phyloP scores from a whole-genome alignment of 805 yeast genomes.

The Hanseniaspora thailandica region DNA sequence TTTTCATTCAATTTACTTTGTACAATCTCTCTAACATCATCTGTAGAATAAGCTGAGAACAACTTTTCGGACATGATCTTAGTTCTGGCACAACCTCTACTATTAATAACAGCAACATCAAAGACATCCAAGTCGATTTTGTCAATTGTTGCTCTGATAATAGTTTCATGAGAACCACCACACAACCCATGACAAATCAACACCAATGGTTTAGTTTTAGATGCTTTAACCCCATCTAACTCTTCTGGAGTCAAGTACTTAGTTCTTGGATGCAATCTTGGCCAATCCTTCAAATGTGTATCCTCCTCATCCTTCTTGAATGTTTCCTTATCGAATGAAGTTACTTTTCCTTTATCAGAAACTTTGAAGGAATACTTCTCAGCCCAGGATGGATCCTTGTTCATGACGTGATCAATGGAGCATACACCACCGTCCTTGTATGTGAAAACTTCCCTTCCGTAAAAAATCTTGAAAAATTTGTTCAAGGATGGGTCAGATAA shows the following conservation, averaged over 20 bases:
- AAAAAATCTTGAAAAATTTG: conserved; percentile 46
- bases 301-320: conserved; percentile 28
- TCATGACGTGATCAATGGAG: conserved; percentile 61
- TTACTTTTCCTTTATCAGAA: conserved; percentile 16
- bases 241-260: conserved; percentile 44
- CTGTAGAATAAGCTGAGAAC: conserved; percentile 58
- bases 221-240: conserved; percentile 27
- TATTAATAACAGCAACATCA: conserved; percentile 53
- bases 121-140: conserved; percentile 34
- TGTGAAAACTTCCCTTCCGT: conserved; percentile 56
- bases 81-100: conserved; percentile 70
- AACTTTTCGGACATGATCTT: conserved; percentile 57
- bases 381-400: conserved; percentile 21
- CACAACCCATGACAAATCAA: conserved; percentile 61
- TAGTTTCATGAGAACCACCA: conserved; percentile 72
- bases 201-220: conserved; percentile 39
- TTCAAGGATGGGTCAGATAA: conserved; percentile 46
- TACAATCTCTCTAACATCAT: conserved; percentile 52
- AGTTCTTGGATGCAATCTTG: conserved; percentile 57
- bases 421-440: conserved; percentile 59
- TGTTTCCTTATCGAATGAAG: conserved; percentile 21
- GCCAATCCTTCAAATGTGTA: conserved; percentile 43
- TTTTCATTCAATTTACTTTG: conserved; percentile 38
- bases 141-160: conserved; percentile 45
- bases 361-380: conserved; percentile 23